Percentiles rank a stretch among this genome's conserved stretches.
Evolutionary conservation across 2,329 filamentous ascomycete genomes (phyloP).

Genomic region (Clarireedia paspali): DNA sequence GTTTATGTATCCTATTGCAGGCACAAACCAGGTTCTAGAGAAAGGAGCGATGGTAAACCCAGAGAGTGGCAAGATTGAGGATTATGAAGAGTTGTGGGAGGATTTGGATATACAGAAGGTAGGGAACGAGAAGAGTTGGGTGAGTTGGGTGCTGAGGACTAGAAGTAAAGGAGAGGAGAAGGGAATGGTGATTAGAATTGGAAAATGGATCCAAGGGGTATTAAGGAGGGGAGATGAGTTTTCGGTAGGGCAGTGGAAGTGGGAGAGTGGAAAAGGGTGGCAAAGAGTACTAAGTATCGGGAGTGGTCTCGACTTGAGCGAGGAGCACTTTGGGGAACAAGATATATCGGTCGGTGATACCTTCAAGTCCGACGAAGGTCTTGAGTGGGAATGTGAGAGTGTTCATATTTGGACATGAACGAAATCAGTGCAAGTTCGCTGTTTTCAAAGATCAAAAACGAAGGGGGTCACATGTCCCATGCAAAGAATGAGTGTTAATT

Average conservation of each 20-base stretch:
- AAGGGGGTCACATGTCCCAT: background rate
- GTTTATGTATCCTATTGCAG: constrained; percentile 23
- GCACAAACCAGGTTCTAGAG: constrained; percentile 23
- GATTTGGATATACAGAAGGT: constrained; percentile 18
- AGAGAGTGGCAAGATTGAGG: constrained; percentile 21
- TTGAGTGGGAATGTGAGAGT: constrained; percentile 13
- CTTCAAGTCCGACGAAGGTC: constrained; percentile 4
- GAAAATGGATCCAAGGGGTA: constrained; percentile 16
- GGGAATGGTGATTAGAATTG: constrained; percentile 20
- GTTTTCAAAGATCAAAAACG: no score
- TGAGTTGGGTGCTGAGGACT: constrained; percentile 18
- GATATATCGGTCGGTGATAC: background rate
- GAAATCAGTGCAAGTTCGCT: no score
- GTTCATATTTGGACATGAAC: background rate
- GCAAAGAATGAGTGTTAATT: constrained; percentile 2
- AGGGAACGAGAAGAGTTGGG: constrained; percentile 3
- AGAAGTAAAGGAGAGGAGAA: constrained; percentile 4
- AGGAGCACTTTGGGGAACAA: constrained; percentile 2
- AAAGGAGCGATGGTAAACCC: constrained; percentile 25
- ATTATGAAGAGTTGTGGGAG: constrained; percentile 30
- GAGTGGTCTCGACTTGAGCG: background rate
- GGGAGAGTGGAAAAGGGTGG: constrained; percentile 12
- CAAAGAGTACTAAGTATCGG: constrained; percentile 8
- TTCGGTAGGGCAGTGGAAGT: constrained; percentile 16
- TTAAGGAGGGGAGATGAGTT: constrained; percentile 14